phyloP scores from a whole-genome alignment of 805 yeast species.

The Kluyveromyces dobzhanskii region DNA sequence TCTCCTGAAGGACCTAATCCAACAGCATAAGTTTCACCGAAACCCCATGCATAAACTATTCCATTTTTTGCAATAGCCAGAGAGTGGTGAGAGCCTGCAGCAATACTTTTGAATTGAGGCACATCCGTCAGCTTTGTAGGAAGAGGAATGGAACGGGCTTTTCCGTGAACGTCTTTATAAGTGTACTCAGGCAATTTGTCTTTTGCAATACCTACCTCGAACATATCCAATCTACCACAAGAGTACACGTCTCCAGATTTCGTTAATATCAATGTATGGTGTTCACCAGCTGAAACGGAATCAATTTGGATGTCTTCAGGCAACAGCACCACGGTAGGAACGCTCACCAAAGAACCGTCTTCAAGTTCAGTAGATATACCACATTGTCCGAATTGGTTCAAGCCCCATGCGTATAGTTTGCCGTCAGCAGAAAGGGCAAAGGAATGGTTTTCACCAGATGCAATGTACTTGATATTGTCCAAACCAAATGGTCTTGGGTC shows the following conservation, averaged over 20 bases:
- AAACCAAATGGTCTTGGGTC: conserved; percentile 82
- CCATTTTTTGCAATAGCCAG: conserved; percentile 82
- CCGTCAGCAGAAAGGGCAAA: conserved; percentile 78
- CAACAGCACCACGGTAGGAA: conserved; percentile 65
- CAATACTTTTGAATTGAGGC: conserved; percentile 51
- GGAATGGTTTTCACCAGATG: conserved; percentile 93
- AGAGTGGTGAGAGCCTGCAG: conserved; percentile 90
- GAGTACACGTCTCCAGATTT: conserved; percentile 65
- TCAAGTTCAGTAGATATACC: conserved; percentile 71
- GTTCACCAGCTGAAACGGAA: conserved; percentile 86
- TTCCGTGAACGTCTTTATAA: conserved; percentile 71
- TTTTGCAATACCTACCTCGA: conserved; percentile 74
- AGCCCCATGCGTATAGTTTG: conserved; percentile 82
- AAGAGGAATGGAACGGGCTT: conserved; percentile 74
- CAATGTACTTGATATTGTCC: conserved; percentile 67
- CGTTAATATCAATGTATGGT: conserved; percentile 76
- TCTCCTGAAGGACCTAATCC: conserved; percentile 88
- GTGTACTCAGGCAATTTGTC: conserved; percentile 60
- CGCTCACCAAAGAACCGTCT: conserved; percentile 74
- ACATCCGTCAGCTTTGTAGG: conserved; percentile 61
- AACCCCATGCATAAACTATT: conserved; percentile 91
- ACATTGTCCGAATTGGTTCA: conserved; percentile 95
- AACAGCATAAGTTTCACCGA: conserved; percentile 92
- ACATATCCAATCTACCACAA: conserved; percentile 92
- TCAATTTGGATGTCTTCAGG: conserved; percentile 51